These are phyloP conservation scores for Vitis hybrid DNA, from an alignment of 177 flowering plant genomes.

Conservation along the genomic window DNA sequence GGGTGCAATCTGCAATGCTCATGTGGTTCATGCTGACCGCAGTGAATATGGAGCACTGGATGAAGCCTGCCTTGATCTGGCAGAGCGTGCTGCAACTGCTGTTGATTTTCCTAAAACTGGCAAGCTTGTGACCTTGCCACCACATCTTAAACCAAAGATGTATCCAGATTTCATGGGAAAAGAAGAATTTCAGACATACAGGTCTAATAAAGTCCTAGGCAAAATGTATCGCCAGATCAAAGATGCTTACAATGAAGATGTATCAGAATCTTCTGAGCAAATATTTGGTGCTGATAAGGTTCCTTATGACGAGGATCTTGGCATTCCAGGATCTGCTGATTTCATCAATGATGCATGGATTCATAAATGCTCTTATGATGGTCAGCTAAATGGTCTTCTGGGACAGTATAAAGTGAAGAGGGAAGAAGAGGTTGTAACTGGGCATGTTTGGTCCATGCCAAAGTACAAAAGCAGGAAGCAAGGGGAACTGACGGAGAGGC, in stretches of 20 bases:
- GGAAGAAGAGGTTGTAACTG: slow-evolving; percentile 93
- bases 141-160: slow-evolving; percentile 60
- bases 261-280: slow-evolving; percentile 19
- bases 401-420: slow-evolving; percentile 71
- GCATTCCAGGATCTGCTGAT: slow-evolving; percentile 48
- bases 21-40: slow-evolving; percentile 90
- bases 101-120: slow-evolving; percentile 99
- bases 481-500: slow-evolving; percentile 81
- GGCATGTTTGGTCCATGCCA: slow-evolving; percentile 92
- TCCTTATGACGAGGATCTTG: slow-evolving; percentile 66
- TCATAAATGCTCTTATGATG: slow-evolving; percentile 71
- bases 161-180: slow-evolving; percentile 98
- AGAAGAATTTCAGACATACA: slow-evolving; percentile 61
- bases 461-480: slow-evolving; percentile 66
- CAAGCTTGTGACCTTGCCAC: slow-evolving; percentile 69
- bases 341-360: slow-evolving; percentile 74
- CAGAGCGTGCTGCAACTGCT: slow-evolving; percentile 87
- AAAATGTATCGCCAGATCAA: slow-evolving; percentile 59
- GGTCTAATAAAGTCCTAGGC: slow-evolving; percentile 72
- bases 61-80: slow-evolving; percentile 67
- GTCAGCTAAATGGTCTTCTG: slow-evolving; percentile 60
- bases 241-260: slow-evolving; percentile 43
- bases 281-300: slow-evolving; percentile 26
- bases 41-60: slow-evolving; percentile 81
- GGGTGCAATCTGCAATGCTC: slow-evolving; percentile 89